A percentile compares a stretch with the other conserved stretches of the same genome.
phyloP scores from a whole-genome alignment of 2,329 filamentous ascomycete species.

The Hansfordia pulvinata region DNA sequence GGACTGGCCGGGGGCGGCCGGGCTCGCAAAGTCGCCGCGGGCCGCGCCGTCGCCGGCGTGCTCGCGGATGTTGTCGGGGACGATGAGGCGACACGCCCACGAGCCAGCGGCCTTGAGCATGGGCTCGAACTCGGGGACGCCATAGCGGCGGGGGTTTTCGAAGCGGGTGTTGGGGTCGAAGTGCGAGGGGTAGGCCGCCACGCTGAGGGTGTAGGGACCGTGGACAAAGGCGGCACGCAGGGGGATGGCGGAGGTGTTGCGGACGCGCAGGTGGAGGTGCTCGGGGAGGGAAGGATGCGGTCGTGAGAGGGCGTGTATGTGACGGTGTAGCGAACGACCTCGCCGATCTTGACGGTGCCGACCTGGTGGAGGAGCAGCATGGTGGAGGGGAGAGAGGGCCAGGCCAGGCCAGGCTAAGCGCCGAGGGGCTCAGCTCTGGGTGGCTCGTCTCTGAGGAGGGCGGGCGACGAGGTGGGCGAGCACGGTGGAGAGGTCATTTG shows the following conservation, averaged over 20 bases:
- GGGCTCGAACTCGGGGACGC: conserved; percentile 83
- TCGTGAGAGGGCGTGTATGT: conserved; percentile 86
- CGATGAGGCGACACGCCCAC: conserved; percentile 67
- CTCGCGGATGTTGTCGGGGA: conserved; percentile 67
- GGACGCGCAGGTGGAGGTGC: conserved; percentile 72
- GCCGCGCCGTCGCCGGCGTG: conserved; percentile 36
- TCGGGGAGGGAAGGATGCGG: conserved; percentile 74
- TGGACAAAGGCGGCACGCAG: conserved; percentile 92
- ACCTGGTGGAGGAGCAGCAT: conserved; percentile 91
- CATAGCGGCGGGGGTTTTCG: conserved; percentile 54
- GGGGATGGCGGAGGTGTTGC: conserved; percentile 82
- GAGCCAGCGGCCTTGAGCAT: conserved; percentile 88
- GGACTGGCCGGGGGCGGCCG: conserved; percentile 37
- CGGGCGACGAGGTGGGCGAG: neutral
- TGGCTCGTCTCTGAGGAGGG: conserved; percentile 1
- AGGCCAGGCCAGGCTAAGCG: conserved; percentile 3
- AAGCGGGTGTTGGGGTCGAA: conserved; percentile 77
- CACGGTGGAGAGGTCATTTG: neutral
- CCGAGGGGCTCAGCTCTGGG: conserved; percentile 3
- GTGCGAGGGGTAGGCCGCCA: conserved; percentile 68
- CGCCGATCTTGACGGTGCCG: conserved; percentile 85
- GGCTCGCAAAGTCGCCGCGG: conserved; percentile 29
- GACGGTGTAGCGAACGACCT: conserved; percentile 81
- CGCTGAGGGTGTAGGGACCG: conserved; percentile 83
- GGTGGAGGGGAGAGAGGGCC: conserved; percentile 7